These are phyloP conservation scores for Cyberlindnera amylophila DNA, from an alignment of 805 yeast genomes.

Conservation along the genomic window DNA sequence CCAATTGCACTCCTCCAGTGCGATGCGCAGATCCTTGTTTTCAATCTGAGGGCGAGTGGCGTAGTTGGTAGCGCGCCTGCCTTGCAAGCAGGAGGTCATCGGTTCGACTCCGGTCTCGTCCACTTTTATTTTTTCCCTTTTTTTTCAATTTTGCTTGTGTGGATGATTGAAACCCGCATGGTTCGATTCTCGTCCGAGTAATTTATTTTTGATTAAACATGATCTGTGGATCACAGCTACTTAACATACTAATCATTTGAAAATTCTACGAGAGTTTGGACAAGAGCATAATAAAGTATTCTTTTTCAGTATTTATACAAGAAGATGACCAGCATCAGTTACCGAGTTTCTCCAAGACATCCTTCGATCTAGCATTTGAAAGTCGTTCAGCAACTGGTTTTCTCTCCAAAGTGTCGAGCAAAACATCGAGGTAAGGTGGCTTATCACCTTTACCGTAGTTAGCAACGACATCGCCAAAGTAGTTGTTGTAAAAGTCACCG, in stretches of 20 bases:
- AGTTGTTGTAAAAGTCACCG: conserved; percentile 81
- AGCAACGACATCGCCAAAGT: conserved; percentile 55
- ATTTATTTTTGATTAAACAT: too few relatives aligned
- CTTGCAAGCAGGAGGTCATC: conserved; percentile 59
- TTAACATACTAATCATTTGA: too few relatives aligned
- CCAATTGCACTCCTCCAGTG: too few relatives aligned
- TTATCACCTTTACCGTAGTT: conserved; percentile 45
- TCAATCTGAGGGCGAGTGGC: conserved; percentile 47
- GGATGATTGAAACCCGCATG: too few relatives aligned
- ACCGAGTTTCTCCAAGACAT: conserved; percentile 30
- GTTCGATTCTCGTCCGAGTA: too few relatives aligned
- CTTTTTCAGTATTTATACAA: neutral
- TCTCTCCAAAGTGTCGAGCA: conserved; percentile 37
- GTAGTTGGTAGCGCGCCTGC: conserved; percentile 63
- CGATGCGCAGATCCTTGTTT: too few relatives aligned
- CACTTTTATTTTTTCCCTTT: conserved; percentile 26
- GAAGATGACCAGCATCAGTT: conserved; percentile 10
- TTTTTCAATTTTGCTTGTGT: neutral
- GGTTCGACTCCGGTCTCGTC: conserved; percentile 62
- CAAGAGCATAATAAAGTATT: too few relatives aligned
- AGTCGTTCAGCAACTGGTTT: conserved; percentile 35
- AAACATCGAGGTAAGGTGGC: conserved; percentile 46
- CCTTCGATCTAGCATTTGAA: conserved; percentile 30
- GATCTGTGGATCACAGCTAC: too few relatives aligned
- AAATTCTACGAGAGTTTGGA: too few relatives aligned